Conservation (phyloP, 305 asterid genomes). For the Caryopteris hybrid region DNA sequence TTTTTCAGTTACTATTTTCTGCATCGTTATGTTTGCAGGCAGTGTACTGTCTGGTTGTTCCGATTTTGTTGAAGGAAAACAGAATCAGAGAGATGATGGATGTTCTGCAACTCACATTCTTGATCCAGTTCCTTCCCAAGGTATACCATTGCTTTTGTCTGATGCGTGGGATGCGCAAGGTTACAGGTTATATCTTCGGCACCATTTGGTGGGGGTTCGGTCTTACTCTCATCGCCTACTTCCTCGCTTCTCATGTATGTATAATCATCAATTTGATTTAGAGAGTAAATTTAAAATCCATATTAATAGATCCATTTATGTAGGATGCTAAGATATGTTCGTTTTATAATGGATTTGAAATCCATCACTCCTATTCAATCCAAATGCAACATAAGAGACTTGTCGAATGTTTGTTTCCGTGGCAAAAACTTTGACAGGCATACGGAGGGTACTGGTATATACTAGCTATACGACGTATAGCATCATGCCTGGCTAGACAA, state of each 20-base stretch:
- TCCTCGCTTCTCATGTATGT: slow-evolving; percentile 70
- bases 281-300: no score
- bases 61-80: slow-evolving; percentile 18
- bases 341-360: no score
- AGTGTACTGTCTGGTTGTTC: slow-evolving; percentile 48
- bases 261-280: no score
- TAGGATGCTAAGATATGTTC: no score
- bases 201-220: slow-evolving; percentile 70
- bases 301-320: no score
- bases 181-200: slow-evolving; percentile 58
- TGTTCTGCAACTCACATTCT: slow-evolving; percentile 41
- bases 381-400: no score
- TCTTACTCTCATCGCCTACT: slow-evolving; percentile 59
- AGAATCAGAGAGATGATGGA: slow-evolving; percentile 43
- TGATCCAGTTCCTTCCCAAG: slow-evolving; percentile 61
- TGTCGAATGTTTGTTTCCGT: no score
- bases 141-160: slow-evolving; percentile 47
- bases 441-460: slow-evolving; percentile 79
- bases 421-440: slow-evolving; percentile 27
- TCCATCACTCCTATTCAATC: no score
- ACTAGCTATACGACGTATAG: slow-evolving; percentile 57
- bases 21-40: slow-evolving; percentile 31
- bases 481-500: slow-evolving; percentile 50
- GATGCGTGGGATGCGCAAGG: slow-evolving; percentile 59
- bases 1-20: no score